phyloP scores from a whole-genome alignment of 495 filamentous ascomycete species.

The Bacidia rubella region DNA sequence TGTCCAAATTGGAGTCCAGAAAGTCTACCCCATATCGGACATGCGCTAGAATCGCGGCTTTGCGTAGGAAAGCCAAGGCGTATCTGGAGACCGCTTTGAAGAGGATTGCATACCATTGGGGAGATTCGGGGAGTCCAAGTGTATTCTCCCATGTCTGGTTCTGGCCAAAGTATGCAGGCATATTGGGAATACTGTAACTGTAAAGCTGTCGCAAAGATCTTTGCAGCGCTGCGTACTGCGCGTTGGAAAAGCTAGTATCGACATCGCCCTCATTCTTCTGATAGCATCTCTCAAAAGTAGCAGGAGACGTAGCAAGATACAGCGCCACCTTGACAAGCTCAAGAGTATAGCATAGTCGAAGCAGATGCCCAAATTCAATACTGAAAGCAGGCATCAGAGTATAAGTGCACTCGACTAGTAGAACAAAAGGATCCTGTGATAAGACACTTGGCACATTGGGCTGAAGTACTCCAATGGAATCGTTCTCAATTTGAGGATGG shows the following conservation, averaged over 20 bases:
- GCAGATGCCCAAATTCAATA: conserved; percentile 66
- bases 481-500: conserved; percentile 30
- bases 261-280: not conserved
- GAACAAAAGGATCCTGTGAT: conserved; percentile 67
- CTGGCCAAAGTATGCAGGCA: not conserved
- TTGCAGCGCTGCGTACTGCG: not conserved
- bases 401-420: conserved; percentile 61
- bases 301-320: conserved; percentile 29
- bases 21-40: conserved; percentile 84
- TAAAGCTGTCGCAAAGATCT: not conserved
- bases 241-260: not conserved
- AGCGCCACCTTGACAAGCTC: conserved; percentile 73
- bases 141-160: not conserved
- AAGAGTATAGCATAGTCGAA: conserved; percentile 81
- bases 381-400: conserved; percentile 57
- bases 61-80: conserved; percentile 79
- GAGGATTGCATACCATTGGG: not conserved
- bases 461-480: conserved; percentile 7
- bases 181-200: not conserved
- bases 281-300: conserved; percentile 24
- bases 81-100: conserved; percentile 49
- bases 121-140: not conserved
- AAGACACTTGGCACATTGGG: conserved; percentile 26
- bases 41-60: conserved; percentile 68
- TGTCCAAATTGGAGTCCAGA: conserved; percentile 53